Base-by-base conservation (phyloP, 129 eudicot species). In the Helianthus tuberosus region DNA sequence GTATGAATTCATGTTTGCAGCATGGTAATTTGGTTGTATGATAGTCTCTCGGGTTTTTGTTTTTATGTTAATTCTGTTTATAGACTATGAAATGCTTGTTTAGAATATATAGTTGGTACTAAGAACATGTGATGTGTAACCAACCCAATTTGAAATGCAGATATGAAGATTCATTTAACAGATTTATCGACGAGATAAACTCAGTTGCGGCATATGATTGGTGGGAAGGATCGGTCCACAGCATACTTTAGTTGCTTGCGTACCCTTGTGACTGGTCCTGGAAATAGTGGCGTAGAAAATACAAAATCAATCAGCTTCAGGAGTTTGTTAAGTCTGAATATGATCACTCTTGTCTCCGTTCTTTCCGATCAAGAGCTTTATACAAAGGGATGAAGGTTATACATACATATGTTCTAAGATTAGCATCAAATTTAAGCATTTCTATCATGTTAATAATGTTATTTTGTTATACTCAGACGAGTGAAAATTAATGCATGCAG, bases 201-300 rank as follows among this genome's bases (percentile, higher is more conserved):
- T 91, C 95, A 11, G 94, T 91, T 68, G 94, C 92, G 49, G 88
- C 95, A 72, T 91, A 88, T 81, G 93, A 91, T 74, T 91, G 97
- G 97, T 91, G 97, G 97, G 97, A 91, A 88, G 97, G 97, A 58
- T 91, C 97, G 25, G 91, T 91, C 9, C 91, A 91, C 83, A 91
- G 91, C 73, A 91, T 91, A 79, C 97, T 88, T 51, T 84, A 89
- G 0, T 81, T 91, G 75, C 79, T 91, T 77, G 94, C 97, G 20
- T 91, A 91, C 84, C 97, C 97, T 68, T 91, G 91, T 86, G 89
- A 91, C 68, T 91, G 97, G 91, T 91, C 95, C 23, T 91, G 95
- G 97, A 91, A 88, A 78, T 95, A 88, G 70, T 91, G 97, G 97
- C 91, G 97, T 61, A 75, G 97, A 70, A 86, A 86, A 70, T 84